Base-by-base conservation (phyloP, 345 rosid species). In the Citrus hindsii region DNA sequence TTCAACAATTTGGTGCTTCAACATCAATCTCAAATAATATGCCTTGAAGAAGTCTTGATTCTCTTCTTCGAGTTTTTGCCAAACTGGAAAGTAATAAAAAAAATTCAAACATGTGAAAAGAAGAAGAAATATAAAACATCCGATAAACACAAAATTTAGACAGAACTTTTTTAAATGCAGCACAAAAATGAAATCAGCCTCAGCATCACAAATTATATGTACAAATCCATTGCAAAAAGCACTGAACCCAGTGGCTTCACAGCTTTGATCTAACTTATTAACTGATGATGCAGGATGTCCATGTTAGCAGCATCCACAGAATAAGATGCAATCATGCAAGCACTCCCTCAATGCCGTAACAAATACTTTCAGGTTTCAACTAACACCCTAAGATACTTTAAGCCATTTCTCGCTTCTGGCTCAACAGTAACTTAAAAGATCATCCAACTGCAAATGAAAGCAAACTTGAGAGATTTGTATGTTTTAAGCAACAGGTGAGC, bases 61-160 rank as follows among this genome's bases (percentile, higher is more conserved):
- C 85, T 94, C 97, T 86, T 94, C 98, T 84, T 97, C 98, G 81
- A 97, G 99, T 90, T 94, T 94, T 91, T 97, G 96, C 99, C 99
- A 97, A 84, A 97, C 99, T 97, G 85, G 67, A 75, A 82, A 81
- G 67, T 73, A 74, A 73, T 59, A 79, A 81, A 60, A 60, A 32
- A 38, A 19, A 53, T 21, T 40, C 67, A 59, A 42, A 69, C 32
- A 40, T 5, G 18, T 60, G 27, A 71, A 65, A 35, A 63, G 24
- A 28, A 61, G 18, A 40, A 33, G 32, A 32, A 21, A 48, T 6
- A 64, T 38, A 74, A 5, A 58, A 37, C 35, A 37, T 10, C 21
- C 9, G 21, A 65, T 40, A 42, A 12, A 32, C 4, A 42, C 53
- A 53, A 70, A 53, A 38, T 70, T 56, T 40, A 8, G 33, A 59